phyloP scores from a whole-genome alignment of 441 rosid genomes.

The Populus tomentosa region DNA sequence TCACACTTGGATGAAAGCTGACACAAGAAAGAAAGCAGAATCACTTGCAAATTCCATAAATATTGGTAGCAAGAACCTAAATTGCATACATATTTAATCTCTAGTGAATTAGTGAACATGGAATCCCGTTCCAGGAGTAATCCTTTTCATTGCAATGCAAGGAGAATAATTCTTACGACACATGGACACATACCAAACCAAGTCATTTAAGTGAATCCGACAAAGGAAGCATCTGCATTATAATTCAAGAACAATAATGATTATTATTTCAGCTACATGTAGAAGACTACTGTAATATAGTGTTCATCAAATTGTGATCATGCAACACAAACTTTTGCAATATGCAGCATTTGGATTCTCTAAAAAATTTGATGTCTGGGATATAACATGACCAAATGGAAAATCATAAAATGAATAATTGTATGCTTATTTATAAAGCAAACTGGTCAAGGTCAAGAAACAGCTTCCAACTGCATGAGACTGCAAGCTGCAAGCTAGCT shows the following conservation, averaged over 20 bases:
- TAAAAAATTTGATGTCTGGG: neutral
- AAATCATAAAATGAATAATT: neutral
- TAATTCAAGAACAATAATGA: neutral
- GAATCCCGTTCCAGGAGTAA: neutral
- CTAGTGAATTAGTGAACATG: neutral
- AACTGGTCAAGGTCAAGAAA: neutral
- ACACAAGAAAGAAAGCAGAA: conserved; percentile 10
- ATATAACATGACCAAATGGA: neutral
- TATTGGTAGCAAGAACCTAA: neutral
- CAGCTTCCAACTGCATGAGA: neutral
- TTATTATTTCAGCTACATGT: neutral
- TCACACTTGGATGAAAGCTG: conserved; percentile 81
- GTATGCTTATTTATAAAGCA: neutral
- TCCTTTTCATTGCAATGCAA: neutral
- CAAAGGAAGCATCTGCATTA: neutral
- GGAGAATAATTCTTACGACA: neutral
- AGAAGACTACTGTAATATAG: neutral
- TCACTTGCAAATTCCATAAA: conserved; percentile 7
- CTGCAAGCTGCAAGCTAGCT: neutral
- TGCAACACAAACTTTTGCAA: neutral
- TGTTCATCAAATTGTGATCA: neutral
- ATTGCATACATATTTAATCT: conserved; percentile 1
- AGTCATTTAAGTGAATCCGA: neutral
- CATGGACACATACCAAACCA: neutral
- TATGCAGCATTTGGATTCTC: neutral